These are phyloP conservation scores for Madurella fahalii DNA, from an alignment of 2,329 filamentous ascomycete species.

Conservation along the genomic window DNA sequence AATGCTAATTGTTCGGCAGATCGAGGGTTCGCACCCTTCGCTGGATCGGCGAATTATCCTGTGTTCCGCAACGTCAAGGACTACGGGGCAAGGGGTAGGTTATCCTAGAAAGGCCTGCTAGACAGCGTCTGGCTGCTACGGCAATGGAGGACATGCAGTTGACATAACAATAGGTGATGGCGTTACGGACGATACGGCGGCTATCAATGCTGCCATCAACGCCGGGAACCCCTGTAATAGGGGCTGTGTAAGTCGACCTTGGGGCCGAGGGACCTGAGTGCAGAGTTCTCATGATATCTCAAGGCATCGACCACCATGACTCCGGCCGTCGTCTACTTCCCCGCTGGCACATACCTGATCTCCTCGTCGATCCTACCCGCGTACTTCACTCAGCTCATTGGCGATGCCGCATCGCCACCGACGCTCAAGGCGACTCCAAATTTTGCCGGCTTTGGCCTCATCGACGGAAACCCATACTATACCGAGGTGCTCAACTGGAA, in stretches of 20 bases:
- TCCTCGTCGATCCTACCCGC: conserved; percentile 66
- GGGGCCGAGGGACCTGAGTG: not conserved
- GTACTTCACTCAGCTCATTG: conserved; percentile 77
- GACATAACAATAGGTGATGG: conserved; percentile 36
- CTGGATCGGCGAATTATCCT: conserved; percentile 34
- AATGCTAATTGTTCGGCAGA: conserved; percentile 29
- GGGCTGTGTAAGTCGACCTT: conserved; percentile 36
- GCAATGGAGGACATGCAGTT: not conserved
- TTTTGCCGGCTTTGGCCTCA: conserved; percentile 47
- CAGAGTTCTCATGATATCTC: conserved; percentile 11
- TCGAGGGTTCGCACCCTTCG: conserved; percentile 42
- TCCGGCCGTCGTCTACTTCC: conserved; percentile 42
- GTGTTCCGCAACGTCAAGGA: conserved; percentile 47
- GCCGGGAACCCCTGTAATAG: conserved; percentile 39
- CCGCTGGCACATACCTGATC: conserved; percentile 61
- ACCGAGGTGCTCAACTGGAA: conserved; percentile 44
- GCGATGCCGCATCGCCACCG: conserved; percentile 59
- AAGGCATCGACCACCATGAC: conserved; percentile 39
- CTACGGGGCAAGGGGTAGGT: conserved; percentile 42
- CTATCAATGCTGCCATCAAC: conserved; percentile 43
- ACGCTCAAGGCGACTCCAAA: conserved; percentile 50
- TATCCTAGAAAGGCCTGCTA: not conserved
- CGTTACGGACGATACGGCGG: conserved; percentile 43
- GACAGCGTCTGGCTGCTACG: not conserved
- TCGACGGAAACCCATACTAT: conserved; percentile 48